phyloP scores from a whole-genome alignment of 2,329 filamentous ascomycete species.

The Penicillium sp. region DNA sequence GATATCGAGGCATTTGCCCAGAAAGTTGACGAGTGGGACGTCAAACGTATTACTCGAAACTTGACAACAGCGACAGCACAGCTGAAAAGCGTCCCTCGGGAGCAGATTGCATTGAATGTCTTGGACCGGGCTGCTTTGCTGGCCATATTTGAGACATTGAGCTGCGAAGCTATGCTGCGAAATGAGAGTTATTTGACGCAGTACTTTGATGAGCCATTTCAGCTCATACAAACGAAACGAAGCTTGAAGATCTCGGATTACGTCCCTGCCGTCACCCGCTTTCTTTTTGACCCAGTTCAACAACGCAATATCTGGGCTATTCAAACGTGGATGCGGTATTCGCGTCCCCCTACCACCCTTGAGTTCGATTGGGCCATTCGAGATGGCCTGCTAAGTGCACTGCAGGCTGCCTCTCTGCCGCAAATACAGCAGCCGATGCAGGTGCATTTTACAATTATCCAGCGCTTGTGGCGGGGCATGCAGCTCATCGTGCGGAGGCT shows the following conservation, averaged over 20 bases:
- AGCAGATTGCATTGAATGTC: slow-evolving; percentile 47
- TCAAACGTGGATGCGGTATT: slow-evolving; percentile 62
- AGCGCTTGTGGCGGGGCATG: slow-evolving; percentile 74
- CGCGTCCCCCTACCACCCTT: slow-evolving; percentile 58
- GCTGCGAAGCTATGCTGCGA: slow-evolving; percentile 70
- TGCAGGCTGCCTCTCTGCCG: slow-evolving; percentile 57
- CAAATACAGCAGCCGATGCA: neutral
- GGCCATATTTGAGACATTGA: slow-evolving; percentile 81
- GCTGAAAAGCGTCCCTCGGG: slow-evolving; percentile 48
- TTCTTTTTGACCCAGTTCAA: slow-evolving; percentile 70
- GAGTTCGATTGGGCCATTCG: slow-evolving; percentile 87
- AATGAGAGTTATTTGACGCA: slow-evolving; percentile 49
- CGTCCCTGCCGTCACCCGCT: slow-evolving; percentile 76
- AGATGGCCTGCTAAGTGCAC: slow-evolving; percentile 63
- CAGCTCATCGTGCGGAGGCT: slow-evolving; percentile 68
- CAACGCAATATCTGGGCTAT: slow-evolving; percentile 63
- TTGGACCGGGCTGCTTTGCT: slow-evolving; percentile 61
- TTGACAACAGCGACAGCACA: slow-evolving; percentile 53
- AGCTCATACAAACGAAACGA: slow-evolving; percentile 70
- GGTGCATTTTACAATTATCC: slow-evolving; percentile 48
- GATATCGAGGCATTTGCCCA: slow-evolving; percentile 50
- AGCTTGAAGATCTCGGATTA: slow-evolving; percentile 70
- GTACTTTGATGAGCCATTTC: slow-evolving; percentile 78
- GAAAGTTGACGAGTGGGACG: slow-evolving; percentile 57
- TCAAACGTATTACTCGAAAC: slow-evolving; percentile 57